Evolutionary conservation across 371 early-diverging fungal species (phyloP).

Genomic region (Apophysomyces sp.): DNA sequence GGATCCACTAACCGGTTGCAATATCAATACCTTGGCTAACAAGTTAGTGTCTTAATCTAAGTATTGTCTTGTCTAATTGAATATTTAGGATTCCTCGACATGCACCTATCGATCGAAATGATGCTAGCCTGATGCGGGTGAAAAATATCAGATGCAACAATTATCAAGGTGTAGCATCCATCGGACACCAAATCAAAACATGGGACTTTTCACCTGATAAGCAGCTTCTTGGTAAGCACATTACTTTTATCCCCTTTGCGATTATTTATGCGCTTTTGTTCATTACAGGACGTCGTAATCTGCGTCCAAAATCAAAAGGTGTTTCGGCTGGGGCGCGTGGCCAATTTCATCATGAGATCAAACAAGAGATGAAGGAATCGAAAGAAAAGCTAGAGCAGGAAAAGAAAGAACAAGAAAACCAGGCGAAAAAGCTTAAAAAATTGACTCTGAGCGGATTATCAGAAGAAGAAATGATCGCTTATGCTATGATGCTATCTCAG

Average conservation of each 20-base stretch:
- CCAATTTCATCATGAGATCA: constrained; percentile 34
- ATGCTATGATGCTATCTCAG: constrained; percentile 51
- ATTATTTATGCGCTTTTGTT: background rate
- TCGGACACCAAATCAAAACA: constrained; percentile 46
- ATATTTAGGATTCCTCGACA: constrained; percentile 31
- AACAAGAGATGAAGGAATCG: constrained; percentile 42
- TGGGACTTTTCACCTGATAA: constrained; percentile 51
- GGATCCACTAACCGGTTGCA: constrained; percentile 44
- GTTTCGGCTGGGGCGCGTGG: constrained; percentile 15
- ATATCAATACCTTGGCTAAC: constrained; percentile 24
- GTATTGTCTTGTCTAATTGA: background rate
- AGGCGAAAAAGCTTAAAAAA: constrained; percentile 25
- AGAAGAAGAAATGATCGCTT: constrained; percentile 48
- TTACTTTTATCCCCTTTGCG: background rate
- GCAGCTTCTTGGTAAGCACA: constrained; percentile 21
- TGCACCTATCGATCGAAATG: constrained; percentile 39
- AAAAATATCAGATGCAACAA: constrained; percentile 45
- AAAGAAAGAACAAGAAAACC: constrained; percentile 23
- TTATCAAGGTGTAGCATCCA: constrained; percentile 43
- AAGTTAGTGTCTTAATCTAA: constrained; percentile 10
- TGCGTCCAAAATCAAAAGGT: constrained; percentile 23
- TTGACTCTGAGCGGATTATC: constrained; percentile 41
- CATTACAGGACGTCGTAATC: constrained; percentile 11
- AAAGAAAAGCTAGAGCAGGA: constrained; percentile 31
- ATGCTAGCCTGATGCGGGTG: constrained; percentile 39